These are phyloP conservation scores for Wickerhamomyces queroliae DNA, from an alignment of 805 yeast genomes.

Conservation along the genomic window DNA sequence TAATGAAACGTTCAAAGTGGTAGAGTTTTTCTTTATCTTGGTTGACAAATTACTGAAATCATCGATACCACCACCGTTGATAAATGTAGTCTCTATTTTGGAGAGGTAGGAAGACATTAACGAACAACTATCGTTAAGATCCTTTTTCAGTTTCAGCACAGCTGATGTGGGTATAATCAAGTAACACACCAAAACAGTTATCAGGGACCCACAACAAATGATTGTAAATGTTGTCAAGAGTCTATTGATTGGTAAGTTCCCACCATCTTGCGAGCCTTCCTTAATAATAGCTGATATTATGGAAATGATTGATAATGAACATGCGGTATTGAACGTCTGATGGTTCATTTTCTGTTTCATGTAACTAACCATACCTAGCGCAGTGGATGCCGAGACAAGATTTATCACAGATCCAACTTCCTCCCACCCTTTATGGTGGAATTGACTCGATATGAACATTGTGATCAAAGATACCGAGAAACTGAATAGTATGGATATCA, in stretches of 20 bases:
- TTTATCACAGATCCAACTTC: conserved; percentile 48
- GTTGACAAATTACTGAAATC: conserved; percentile 26
- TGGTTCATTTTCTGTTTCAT: conserved; percentile 62
- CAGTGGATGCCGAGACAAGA: conserved; percentile 43
- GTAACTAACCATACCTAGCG: conserved; percentile 63
- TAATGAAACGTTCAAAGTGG: conserved; percentile 32
- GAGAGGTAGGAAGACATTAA: conserved; percentile 45
- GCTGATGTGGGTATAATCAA: conserved; percentile 63
- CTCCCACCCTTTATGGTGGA: conserved; percentile 39
- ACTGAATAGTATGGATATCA: conserved; percentile 46
- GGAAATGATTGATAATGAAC: conserved; percentile 69
- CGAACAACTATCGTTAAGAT: conserved; percentile 45
- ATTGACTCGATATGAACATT: conserved; percentile 42
- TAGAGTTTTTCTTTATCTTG: conserved; percentile 34
- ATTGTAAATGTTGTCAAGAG: conserved; percentile 50
- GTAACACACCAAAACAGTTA: conserved; percentile 57
- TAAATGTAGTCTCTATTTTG: conserved; percentile 41
- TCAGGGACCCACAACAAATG: conserved; percentile 52
- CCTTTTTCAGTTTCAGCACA: conserved; percentile 33
- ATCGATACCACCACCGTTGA: conserved; percentile 40
- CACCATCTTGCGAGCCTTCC: conserved; percentile 63
- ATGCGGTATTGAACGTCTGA: conserved; percentile 75
- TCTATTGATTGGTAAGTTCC: conserved; percentile 48
- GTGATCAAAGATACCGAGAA: conserved; percentile 46
- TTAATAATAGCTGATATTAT: conserved; percentile 65